phyloP scores from a whole-genome alignment of 2,329 filamentous ascomycete species.

The Paecilomyces sp. region DNA sequence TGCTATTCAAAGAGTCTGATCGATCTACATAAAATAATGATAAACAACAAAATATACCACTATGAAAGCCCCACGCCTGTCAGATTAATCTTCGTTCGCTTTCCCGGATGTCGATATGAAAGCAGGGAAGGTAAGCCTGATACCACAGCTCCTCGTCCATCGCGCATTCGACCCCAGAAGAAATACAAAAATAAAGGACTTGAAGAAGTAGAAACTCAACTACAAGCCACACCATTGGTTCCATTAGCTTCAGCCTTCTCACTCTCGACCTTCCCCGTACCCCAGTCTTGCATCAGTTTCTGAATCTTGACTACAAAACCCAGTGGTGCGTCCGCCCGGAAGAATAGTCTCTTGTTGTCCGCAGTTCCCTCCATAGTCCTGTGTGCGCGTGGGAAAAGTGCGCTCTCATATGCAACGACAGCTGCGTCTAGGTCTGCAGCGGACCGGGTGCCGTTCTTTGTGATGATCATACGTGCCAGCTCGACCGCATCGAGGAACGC shows the following conservation, averaged over 20 bases:
- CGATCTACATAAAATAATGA: no score
- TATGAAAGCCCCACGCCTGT: no score
- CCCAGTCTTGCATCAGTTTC: neutral
- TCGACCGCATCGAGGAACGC: constrained; percentile 8
- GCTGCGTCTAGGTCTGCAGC: neutral
- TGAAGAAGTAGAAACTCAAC: neutral
- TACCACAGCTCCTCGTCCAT: neutral
- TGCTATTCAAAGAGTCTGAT: no score
- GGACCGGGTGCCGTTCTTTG: neutral
- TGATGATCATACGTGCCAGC: constrained; percentile 5
- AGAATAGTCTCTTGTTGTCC: neutral
- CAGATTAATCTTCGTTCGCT: neutral
- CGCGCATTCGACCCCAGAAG: neutral
- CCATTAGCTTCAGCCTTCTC: neutral
- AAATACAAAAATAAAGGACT: neutral
- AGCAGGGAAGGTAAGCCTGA: neutral
- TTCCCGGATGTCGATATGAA: neutral
- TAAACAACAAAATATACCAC: no score
- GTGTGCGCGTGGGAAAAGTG: neutral
- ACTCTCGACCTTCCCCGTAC: neutral
- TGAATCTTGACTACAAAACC: neutral
- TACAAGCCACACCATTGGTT: neutral
- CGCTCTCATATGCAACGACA: neutral
- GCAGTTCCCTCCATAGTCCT: neutral
- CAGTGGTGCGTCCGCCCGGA: neutral